Evolutionary conservation across 768 basidiomycete genomes (phyloP).

Genomic region (Pleurotus tuoliensis): DNA sequence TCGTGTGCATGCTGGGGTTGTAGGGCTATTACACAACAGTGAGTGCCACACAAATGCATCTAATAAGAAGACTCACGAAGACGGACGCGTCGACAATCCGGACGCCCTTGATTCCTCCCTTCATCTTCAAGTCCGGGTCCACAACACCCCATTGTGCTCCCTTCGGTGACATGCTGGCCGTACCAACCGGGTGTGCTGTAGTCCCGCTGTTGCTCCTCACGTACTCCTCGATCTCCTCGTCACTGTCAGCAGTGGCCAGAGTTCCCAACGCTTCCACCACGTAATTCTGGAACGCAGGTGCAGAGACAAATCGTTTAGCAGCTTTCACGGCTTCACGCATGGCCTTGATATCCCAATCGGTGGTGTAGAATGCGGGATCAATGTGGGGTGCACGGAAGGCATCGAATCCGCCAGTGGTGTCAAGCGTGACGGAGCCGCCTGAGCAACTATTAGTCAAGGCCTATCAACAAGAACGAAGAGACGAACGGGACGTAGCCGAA

Average conservation of each 20-base stretch:
- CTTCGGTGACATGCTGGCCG: constrained; percentile 25
- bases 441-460: background rate
- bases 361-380: constrained; percentile 17
- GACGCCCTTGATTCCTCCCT: constrained; percentile 24
- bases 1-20: background rate
- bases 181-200: constrained; percentile 24
- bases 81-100: constrained; percentile 36
- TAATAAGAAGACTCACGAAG: constrained; percentile 20
- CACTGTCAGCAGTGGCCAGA: constrained; percentile 19
- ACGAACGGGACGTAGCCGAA: constrained; percentile 20
- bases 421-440: constrained; percentile 24
- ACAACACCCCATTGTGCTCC: constrained; percentile 27
- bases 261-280: constrained; percentile 16
- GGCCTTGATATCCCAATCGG: constrained; percentile 19
- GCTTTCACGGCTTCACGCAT: constrained; percentile 24
- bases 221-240: constrained; percentile 20
- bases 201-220: constrained; percentile 15
- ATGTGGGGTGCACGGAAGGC: constrained; percentile 23
- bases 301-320: constrained; percentile 20
- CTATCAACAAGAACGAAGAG: background rate
- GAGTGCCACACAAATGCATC: too few relatives aligned
- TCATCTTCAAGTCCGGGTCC: constrained; percentile 29
- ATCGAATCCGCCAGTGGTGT: constrained; percentile 12
- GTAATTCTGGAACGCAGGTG: constrained; percentile 23
- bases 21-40: background rate